Base-by-base conservation (phyloP, 805 yeast genomes). In the Kurtzmaniella cleridarum region DNA sequence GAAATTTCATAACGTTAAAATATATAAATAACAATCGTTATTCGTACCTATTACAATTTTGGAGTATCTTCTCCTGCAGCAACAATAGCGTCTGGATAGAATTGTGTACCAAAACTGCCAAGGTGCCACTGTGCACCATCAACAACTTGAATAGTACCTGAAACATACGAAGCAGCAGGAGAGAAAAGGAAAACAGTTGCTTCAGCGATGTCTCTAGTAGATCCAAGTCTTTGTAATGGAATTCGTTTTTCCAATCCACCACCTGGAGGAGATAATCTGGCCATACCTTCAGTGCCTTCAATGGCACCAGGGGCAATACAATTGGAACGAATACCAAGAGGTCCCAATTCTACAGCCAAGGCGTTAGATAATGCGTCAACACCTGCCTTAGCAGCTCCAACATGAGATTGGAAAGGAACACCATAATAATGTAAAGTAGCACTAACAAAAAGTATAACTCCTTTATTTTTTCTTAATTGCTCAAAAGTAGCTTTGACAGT, bases 381-480 rank as follows among this genome's bases (percentile, higher is more conserved):
- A 18, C 96, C 98, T 1, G 97, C 96, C 62, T 91, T 91, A 2
- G 97, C 97, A 0, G 97, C 96, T 5, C 90, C 83, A 3, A 89
- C 96, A 53, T 91, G 97, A 5, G 79, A 53, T 62, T 91, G 97
- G 66, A 84, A 79, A 11, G 96, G 95, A 23, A 84, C 78, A 9
- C 97, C 97, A 50, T 79, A 76, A 60, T 85, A 86, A 62, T 91
- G 97, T 43, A 91, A 72, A 2, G 97, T 90, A 2, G 98, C 95
- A 35, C 90, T 77, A 14, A 91, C 85, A 50, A 90, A 88, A 10
- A 90, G 48, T 12, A 87, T 69, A 2, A 79, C 63, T 18, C 98
- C 97, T 59, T 78, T 79, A 50, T 74, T 75, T 53, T 73, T 67
- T 34, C 73, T 66, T 46, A 90, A 72, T 57, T 85, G 75, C 28